Base-by-base conservation (phyloP, 2,329 filamentous ascomycete genomes). In the Penicillium brasilianum region DNA sequence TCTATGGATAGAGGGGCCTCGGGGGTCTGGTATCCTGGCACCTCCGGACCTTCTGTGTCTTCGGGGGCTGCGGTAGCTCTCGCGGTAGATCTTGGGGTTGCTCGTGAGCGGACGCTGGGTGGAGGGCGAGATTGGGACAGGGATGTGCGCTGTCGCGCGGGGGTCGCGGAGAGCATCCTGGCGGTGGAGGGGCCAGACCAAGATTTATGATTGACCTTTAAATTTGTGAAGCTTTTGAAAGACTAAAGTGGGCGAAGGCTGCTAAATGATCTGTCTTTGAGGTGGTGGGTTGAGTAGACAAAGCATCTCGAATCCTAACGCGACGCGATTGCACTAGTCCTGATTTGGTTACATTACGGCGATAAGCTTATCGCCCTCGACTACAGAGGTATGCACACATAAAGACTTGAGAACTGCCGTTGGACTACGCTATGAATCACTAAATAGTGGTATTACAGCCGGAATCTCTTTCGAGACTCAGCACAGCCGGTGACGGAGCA, bases 11-110 rank as follows among this genome's bases (percentile, higher is more conserved):
- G 80, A 0, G 85, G 79, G 58, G 82, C 82, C 10, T 75, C 73
- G 2, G 84, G 84, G 16, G 80, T 77, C 71, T 87, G 77, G 71
- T 89, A 88, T 7, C 77, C 67, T 11, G 84, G 81, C 39, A 85
- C 68, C 2, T 72, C 69, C 3, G 57, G 61, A 8, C 14, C 34
- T n/a, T 58, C 34, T 41, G 53, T n/a, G 22, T 14, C 25, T 14
- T 28, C 48, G 25, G 32, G 13, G 7, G 7, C 20, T 30, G 28
- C 34, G 18, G 50, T 28, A 8, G 14, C 25, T n/a, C 44, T 48
- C 8, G 22, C 25, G n/a, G 28, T 34, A 16, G 48, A 32, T 43
- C 28, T 14, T 44, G 61, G 44, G 16, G 30, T 54, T 20, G 34
- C 56, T 61, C 50, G 57, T 25, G 57, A n/a, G 54, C 49, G 63